These are phyloP conservation scores for Lactuca saligna DNA, from an alignment of 129 eudicot genomes.

Conservation along the genomic window DNA sequence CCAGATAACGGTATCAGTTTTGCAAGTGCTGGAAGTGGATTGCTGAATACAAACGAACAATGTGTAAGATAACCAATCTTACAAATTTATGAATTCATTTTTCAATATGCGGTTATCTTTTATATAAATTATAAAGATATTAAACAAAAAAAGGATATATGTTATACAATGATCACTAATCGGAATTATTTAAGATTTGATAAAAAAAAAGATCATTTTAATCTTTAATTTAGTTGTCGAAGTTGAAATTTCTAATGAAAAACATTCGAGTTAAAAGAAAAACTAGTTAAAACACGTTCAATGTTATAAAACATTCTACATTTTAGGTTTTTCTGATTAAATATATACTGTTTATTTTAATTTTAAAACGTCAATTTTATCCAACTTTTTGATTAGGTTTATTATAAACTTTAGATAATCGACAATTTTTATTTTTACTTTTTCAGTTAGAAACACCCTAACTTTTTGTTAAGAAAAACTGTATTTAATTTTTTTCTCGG, in stretches of 20 bases:
- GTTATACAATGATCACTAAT: not conserved
- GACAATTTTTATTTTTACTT: too few species aligned
- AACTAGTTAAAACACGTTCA: too few species aligned
- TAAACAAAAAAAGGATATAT: not conserved
- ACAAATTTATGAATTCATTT: constrained; percentile 3
- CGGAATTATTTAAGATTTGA: not conserved
- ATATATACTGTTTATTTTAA: too few species aligned
- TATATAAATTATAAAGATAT: not conserved
- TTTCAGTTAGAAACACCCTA: too few species aligned
- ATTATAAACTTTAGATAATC: too few species aligned
- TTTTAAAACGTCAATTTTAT: too few species aligned
- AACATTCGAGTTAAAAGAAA: too few species aligned
- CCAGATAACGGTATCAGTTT: constrained; percentile 76
- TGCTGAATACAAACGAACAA: constrained; percentile 42
- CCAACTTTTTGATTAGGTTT: too few species aligned
- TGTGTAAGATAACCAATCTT: constrained; percentile 10
- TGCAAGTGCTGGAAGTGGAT: constrained; percentile 84
- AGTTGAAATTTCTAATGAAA: not conserved
- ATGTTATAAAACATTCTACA: too few species aligned
- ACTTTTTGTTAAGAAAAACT: too few species aligned
- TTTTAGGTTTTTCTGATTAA: too few species aligned
- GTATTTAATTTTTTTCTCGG: too few species aligned
- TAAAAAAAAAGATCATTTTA: not conserved
- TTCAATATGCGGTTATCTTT: not conserved
- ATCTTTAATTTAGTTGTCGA: not conserved